These are phyloP conservation scores for Raffaelea arxii DNA, from an alignment of 2,329 filamentous ascomycete genomes.

Conservation along the genomic window DNA sequence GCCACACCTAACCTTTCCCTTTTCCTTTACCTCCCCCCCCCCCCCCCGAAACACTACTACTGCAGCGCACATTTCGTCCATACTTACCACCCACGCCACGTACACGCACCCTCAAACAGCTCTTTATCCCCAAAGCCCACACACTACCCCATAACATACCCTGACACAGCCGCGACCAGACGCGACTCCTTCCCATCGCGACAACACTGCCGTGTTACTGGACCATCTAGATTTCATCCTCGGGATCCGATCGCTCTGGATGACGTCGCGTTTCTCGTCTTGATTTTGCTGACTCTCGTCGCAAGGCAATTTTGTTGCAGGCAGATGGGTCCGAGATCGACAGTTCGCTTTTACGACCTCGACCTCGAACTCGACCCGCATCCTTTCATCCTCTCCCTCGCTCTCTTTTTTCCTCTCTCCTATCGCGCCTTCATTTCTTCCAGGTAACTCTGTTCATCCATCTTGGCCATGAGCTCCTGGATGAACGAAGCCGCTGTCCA, in stretches of 20 bases:
- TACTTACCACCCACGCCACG: constrained; percentile 3
- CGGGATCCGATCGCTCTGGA: constrained; percentile 31
- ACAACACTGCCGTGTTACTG: constrained; percentile 37
- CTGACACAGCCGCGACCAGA: constrained; percentile 31
- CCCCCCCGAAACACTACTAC: constrained; percentile 1
- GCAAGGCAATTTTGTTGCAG: constrained; percentile 23
- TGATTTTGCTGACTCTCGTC: constrained; percentile 31
- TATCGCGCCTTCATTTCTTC: neutral
- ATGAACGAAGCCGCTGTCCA: constrained; percentile 60
- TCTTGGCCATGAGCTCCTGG: constrained; percentile 59
- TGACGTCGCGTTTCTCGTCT: constrained; percentile 27
- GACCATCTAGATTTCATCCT: constrained; percentile 22
- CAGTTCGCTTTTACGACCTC: constrained; percentile 17
- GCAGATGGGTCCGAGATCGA: constrained; percentile 44
- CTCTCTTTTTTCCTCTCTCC: constrained; percentile 1
- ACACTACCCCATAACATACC: constrained; percentile 21
- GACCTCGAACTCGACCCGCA: constrained; percentile 4
- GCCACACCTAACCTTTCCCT: neutral
- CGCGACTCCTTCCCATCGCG: constrained; percentile 30
- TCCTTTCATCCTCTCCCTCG: constrained; percentile 3
- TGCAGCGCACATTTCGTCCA: constrained; percentile 6
- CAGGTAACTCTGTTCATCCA: constrained; percentile 19
- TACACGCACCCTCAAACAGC: constrained; percentile 6
- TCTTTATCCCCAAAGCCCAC: constrained; percentile 15
- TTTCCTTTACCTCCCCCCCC: neutral